Evolutionary conservation across 2,329 filamentous ascomycete genomes (phyloP), one percentile per base, ranked within the genome.

Genomic region (Monilinia laxa): DNA sequence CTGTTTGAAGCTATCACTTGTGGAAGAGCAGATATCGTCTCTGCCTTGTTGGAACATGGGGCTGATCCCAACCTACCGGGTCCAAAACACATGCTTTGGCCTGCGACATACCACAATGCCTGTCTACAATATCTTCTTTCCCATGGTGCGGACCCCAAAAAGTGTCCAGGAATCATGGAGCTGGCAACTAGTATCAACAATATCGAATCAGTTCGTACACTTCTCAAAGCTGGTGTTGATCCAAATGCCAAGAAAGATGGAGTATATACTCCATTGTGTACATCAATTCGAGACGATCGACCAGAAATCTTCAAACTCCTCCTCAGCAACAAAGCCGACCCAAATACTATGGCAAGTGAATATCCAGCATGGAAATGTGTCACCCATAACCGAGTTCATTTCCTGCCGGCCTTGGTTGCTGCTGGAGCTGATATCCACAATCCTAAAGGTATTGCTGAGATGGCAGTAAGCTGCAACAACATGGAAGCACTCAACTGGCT

Each of bases 281-380:
- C 87, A 0, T 82, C 87, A 0, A 90, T 90, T 69, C 86, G 88
- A 28, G 88, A 90, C 75, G 84, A 90, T 73, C 82, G 84, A 58
- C 74, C 79, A 28, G 85, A 89, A 18, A 85, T 90, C 49, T 81
- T 90, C 60, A 79, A 83, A 18, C 82, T 89, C 16, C 81, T 90
- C 4, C 78, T 87, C 20, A 78, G 78, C 54, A 79, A 82, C 42
- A 81, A 80, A 10, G 84, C 83, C 9, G 79, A 85, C 69, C 80
- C 83, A 20, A 84, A 85, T 68, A 73, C 81, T 25, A 82, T 82
- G 9, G 86, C 87, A 0, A 82, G 84, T 56, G 87, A 90, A 73
- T 89, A 87, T 72, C 88, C 88, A 0, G 80, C 83, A 5, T 90
- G 87, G 81, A 90, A 90, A 75, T 90, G 87, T 68, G 82, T 90